Evolutionary conservation across 2,329 filamentous ascomycete genomes (phyloP).

Genomic region (Penicillium sp.): DNA sequence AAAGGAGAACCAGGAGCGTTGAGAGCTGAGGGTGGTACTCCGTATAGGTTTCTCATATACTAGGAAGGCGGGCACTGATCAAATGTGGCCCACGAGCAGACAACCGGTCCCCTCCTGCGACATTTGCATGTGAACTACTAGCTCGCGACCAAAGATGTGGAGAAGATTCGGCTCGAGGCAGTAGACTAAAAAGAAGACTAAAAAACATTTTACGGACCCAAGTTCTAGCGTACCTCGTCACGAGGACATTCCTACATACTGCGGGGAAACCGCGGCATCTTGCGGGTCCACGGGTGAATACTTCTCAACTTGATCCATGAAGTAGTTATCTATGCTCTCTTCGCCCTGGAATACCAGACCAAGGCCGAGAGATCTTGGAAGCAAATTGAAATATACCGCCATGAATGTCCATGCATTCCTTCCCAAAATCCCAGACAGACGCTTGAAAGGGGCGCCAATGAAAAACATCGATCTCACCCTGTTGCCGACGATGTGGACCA

Average conservation of each 20-base stretch:
- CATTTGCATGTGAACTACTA: background rate
- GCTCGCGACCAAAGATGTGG: background rate
- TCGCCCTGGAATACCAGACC: background rate
- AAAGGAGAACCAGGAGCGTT: too few relatives aligned
- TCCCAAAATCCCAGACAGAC: constrained; percentile 26
- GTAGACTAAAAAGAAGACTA: background rate
- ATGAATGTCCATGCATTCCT: constrained; percentile 8
- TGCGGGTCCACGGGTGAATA: background rate
- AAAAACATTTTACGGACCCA: background rate
- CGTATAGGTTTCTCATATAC: too few relatives aligned
- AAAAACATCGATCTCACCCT: constrained; percentile 49
- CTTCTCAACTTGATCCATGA: too few relatives aligned
- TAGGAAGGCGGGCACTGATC: background rate
- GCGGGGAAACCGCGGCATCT: background rate
- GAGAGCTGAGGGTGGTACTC: too few relatives aligned
- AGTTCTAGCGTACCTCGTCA: background rate
- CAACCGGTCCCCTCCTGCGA: background rate
- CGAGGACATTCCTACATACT: background rate
- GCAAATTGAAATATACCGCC: constrained; percentile 21
- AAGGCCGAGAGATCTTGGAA: constrained; percentile 13
- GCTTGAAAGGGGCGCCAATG: constrained; percentile 45
- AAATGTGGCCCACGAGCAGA: background rate
- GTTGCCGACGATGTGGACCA: constrained; percentile 52
- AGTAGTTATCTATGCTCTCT: constrained; percentile 1
- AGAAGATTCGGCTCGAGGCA: background rate